Base-by-base conservation (phyloP, 1,284 basidiomycete genomes). In the Meripilus lineatus region DNA sequence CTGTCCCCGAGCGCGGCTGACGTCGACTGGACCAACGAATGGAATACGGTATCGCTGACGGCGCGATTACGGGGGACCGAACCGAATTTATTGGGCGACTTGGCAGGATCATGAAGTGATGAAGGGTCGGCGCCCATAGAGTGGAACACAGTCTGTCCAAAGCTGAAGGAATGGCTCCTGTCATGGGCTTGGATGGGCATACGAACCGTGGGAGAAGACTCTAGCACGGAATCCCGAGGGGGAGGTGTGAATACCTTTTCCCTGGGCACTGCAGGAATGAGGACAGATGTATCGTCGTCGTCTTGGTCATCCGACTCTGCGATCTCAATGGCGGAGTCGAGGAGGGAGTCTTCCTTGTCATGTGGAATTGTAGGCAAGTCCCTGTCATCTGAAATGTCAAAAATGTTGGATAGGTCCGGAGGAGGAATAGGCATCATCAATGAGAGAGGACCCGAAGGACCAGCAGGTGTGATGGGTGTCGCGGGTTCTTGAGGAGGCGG, bases 11-110 rank as follows among this genome's bases (percentile, higher is more conserved):
- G 45, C 4, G 54, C 40, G 7, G 45, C 34, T n/a, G 47, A 32
- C 28, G 54, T 20, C 32, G 48, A 44, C 22, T 53, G 56, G 5
- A 58, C 49, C 66, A 79, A 71, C 5, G 72, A 69, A 47, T 79
- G 74, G 61, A 82, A 79, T 10, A 79, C 70, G 1, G 76, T 78
- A 46, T 84, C 81, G 56, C 78, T 81, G 34, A 78, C 57, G 1
- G 79, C 72, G 22, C 80, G 74, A 48, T 63, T 65, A 25, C 78
- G 70, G 49, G 61, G 68, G 36, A 69, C 70, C 22, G 64, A 54
- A 8, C 25, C 17, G 4, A 14, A 26, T 13, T 22, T 18, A 5
- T 14, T 40, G 8, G 38, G 26, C 14, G 23, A 25, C 22, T 30
- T 25, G 6, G 38, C 7, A 30, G 6, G 5, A 25, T 57, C 46